Evolutionary conservation across 2,329 filamentous ascomycete species (phyloP), one percentile per base, ranked within the genome.

Genomic region (Colletotrichum trifolii): DNA sequence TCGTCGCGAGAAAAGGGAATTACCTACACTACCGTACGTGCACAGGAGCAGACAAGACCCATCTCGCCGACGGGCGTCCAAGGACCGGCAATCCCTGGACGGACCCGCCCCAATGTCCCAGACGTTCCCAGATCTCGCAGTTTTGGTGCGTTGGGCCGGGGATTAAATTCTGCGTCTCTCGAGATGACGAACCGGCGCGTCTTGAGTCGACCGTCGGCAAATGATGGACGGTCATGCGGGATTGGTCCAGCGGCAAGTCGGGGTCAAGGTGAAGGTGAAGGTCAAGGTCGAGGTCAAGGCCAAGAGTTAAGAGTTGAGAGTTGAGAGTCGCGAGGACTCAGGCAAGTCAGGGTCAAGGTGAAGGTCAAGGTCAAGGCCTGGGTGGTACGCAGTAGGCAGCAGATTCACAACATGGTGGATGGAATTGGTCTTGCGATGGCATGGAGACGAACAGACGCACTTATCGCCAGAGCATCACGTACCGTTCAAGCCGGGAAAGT

Each of bases 141-240:
- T 10, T 42, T 11, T n/a, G 39, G 39, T 42, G 13, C 10, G 39
- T n/a, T 42, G 39, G 25, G 35, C 49, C 52, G 50, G 62, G 58
- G 48, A 54, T 45, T 60, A 64, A 45, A 43, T 15, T 33, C n/a
- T 60, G 61, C 56, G 49, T 45, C 49, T 25, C 15, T 48, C 54
- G 10, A 59, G 39, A 61, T 46, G 49, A 54, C 17, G 54, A 49
- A 39, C 38, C 17, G 43, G 36, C 43, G 54, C 38, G 36, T 39
- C 33, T 60, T 35, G 49, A 61, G 45, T 55, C 50, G 55, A 50
- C 38, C 15, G 55, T 50, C 55, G 55, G 55, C 46, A 50, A 50
- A 43, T 15, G 42, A 43, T 25, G 25, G 25, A 25, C 25, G 25
- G 25, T 25, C 25, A 25, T 1, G 25, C 25, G 4, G 25, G 25